Evolutionary conservation across 2,329 filamentous ascomycete species (phyloP).

Genomic region (Monascus ruber): DNA sequence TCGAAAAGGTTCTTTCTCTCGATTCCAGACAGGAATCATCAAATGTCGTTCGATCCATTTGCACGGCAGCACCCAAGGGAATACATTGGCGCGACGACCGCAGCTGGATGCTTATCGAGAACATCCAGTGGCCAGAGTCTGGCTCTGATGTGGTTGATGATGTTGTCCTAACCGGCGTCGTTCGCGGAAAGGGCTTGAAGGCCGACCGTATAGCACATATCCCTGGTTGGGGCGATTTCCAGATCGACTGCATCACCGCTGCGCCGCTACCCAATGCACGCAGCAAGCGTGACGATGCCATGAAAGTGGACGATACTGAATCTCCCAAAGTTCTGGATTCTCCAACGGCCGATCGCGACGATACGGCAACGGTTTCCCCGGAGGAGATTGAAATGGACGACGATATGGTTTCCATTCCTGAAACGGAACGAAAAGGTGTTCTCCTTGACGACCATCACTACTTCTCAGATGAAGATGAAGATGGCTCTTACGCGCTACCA

Average conservation of each 20-base stretch:
- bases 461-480: conserved; percentile 71
- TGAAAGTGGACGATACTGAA: conserved; percentile 54
- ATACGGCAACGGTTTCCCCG: conserved; percentile 71
- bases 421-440: conserved; percentile 65
- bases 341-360: conserved; percentile 70
- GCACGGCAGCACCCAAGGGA: conserved; percentile 84
- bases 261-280: conserved; percentile 53
- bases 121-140: conserved; percentile 58
- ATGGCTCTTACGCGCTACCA: conserved; percentile 38
- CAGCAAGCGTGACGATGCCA: conserved; percentile 47
- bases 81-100: conserved; percentile 91
- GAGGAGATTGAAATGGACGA: conserved; percentile 73
- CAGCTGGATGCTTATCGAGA: conserved; percentile 88
- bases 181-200: conserved; percentile 77
- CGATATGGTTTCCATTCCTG: conserved; percentile 40
- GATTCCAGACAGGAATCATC: conserved; percentile 83
- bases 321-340: conserved; percentile 47
- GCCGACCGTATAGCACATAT: conserved; percentile 82
- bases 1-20: conserved; percentile 82
- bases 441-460: conserved; percentile 95
- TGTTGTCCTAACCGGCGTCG: conserved; percentile 69
- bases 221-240: conserved; percentile 87
- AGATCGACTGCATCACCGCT: conserved; percentile 77
- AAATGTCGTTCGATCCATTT: conserved; percentile 81
- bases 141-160: conserved; percentile 36